Base-by-base conservation (phyloP, 106 monocot genomes). In the Acorus calamus region DNA sequence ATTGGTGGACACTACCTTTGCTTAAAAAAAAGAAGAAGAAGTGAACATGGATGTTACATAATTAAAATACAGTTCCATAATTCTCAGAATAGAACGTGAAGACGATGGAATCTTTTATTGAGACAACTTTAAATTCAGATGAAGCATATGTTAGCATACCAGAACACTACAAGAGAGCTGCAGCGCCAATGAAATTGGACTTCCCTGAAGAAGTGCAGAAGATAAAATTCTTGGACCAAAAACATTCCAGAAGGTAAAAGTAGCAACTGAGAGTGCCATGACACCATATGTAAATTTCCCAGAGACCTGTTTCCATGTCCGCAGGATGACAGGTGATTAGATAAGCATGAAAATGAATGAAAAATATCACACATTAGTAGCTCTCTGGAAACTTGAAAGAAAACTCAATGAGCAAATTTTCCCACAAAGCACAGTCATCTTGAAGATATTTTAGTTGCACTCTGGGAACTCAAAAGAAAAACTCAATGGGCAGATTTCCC, bases 281-380 rank as follows among this genome's bases (percentile, higher is more conserved):
- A 98, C 96, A 56, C 88, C 96, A 81, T 88, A 98, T 2, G 96
- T 91, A 71, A 98, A 98, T 74, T 90, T 62, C 48, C 96, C 96
- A 74, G 96, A 81, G 69, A 98, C 91, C 94, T 96, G 77, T 28
- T 28, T 28, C 28, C 13, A 44, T 48, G 10, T 11, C 8, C 8
- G 3, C 9, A 47, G 9, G 68, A 41, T 4, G 3, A 49, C 9
- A 69, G 42, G 8, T 70, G 44, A 7, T 52, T 60, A 68, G 14
- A 3, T 44, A 47, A 62, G 9, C 45, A 62, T 47, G n/a, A 44
- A 62, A 47, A n/a, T 61, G 11, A 61, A 61, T 2, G 3, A 28
- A 28, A 28, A 28, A 28, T 28, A 28, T 28, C 28, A 28, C 28
- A 28, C 28, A 28, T 28, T 28, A 28, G 28, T 28, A 28, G 28